Percentiles rank a stretch among this genome's conserved stretches.
Evolutionary conservation across 2,329 filamentous ascomycete species (phyloP).

Genomic region (Acrocalymma vagum): DNA sequence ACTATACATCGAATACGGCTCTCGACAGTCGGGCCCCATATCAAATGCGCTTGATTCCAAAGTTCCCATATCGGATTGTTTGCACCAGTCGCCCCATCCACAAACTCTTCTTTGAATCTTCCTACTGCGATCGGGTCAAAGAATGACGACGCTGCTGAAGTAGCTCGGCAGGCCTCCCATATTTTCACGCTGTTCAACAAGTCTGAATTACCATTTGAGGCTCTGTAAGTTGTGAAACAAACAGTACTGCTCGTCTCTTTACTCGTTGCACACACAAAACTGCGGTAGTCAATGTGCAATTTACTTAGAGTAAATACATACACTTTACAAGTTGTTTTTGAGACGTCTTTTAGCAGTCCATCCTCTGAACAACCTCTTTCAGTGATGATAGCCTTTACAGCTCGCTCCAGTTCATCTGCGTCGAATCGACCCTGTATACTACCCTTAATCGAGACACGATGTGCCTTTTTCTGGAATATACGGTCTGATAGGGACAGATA

Average conservation of each 20-base stretch:
- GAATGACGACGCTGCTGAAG: slow-evolving; percentile 19
- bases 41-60: slow-evolving; percentile 42
- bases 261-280: slow-evolving; percentile 43
- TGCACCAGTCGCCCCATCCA: slow-evolving; percentile 47
- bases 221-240: slow-evolving; percentile 43
- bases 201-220: slow-evolving; percentile 27
- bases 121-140: slow-evolving; percentile 22
- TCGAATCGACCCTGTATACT: slow-evolving; percentile 27
- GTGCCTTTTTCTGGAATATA: slow-evolving; percentile 18
- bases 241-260: slow-evolving; percentile 41
- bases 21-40: slow-evolving; percentile 20
- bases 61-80: slow-evolving; percentile 59
- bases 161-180: slow-evolving; percentile 21
- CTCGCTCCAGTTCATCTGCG: slow-evolving; percentile 20
- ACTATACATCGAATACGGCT: slow-evolving; percentile 20
- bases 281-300: neutral
- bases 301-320: neutral
- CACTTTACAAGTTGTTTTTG: slow-evolving; percentile 1
- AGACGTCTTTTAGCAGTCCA: slow-evolving; percentile 15
- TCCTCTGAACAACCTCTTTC: slow-evolving; percentile 19
- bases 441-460: slow-evolving; percentile 18
- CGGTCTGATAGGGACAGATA: slow-evolving; percentile 14
- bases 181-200: slow-evolving; percentile 27
- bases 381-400: slow-evolving; percentile 19
- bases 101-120: slow-evolving; percentile 38